phyloP scores from a whole-genome alignment of 2,329 filamentous ascomycete species.

The Chrysosphaeria jannelii region DNA sequence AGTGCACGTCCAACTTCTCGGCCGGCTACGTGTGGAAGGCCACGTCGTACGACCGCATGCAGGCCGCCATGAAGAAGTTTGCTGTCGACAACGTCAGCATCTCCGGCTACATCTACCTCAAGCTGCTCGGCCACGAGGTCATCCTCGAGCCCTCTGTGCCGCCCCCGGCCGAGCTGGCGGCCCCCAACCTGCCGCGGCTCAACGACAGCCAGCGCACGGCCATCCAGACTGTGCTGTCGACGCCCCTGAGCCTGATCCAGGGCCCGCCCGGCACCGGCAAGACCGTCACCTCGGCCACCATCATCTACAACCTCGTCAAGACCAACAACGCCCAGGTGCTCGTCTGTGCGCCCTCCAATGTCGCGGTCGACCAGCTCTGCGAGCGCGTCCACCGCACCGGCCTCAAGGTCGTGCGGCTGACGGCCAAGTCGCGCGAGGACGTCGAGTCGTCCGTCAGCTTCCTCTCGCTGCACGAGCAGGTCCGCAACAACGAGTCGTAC shows the following conservation, averaged over 20 bases:
- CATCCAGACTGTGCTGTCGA: conserved; percentile 81
- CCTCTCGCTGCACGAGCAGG: conserved; percentile 82
- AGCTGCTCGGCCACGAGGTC: conserved; percentile 81
- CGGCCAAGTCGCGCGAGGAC: conserved; percentile 95
- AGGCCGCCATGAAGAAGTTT: conserved; percentile 96
- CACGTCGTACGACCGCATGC: conserved; percentile 97
- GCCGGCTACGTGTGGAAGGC: conserved; percentile 99
- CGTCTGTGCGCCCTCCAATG: conserved; percentile 92
- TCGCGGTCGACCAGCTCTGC: conserved; percentile 91
- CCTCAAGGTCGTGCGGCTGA: conserved; percentile 86
- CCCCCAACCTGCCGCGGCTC: conserved; percentile 73
- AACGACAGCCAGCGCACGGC: conserved; percentile 91
- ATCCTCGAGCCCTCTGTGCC: conserved; percentile 55
- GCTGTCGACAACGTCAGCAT: conserved; percentile 95
- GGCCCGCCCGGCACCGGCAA: conserved; percentile 93
- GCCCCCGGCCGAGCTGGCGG: conserved; percentile 88
- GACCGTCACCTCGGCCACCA: conserved; percentile 92
- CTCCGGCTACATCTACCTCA: conserved; percentile 95
- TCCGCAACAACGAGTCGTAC: conserved; percentile 91
- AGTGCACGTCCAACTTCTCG: conserved; percentile 92
- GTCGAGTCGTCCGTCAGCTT: conserved; percentile 96
- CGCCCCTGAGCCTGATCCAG: conserved; percentile 83
- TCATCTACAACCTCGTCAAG: conserved; percentile 93
- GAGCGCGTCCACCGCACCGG: conserved; percentile 88
- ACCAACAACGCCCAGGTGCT: conserved; percentile 84